Base-by-base conservation (phyloP, 257 asterid species). In the Fraxinus quadrangulata region DNA sequence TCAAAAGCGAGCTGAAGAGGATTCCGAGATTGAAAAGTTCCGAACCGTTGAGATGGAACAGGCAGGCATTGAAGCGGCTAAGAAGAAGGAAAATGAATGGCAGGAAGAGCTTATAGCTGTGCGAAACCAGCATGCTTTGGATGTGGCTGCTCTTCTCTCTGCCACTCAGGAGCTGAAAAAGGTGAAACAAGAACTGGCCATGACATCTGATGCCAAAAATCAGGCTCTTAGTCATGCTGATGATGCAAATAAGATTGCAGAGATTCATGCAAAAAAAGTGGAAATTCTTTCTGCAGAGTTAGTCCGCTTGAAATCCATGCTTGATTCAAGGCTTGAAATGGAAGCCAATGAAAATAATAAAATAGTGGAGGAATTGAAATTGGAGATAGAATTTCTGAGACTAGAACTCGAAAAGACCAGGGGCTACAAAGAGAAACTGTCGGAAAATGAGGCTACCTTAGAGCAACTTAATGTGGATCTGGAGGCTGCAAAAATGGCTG, bases 401-500 rank as follows among this genome's bases (percentile, higher is more conserved):
- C 82, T 74, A 73, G 92, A 93, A 76, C 96, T 93, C 19, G 83
- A 82, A 78, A 82, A 86, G 75, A 87, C 92, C 66, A 89, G 88
- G 76, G 26, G 37, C 59, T 73, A 77, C 65, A 87, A 89, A 90
- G 88, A 83, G 77, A 87, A 77, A 70, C 81, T 91, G 81, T 84
- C 81, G 40, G 97, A 91, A 49, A 90, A 88, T 78, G 99, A 95
- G 82, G 90, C 82, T 49, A 40, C 84, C 72, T 51, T 93, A 1
- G 97, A 91, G 85, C 91, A 95, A 84, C 94, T 93, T 77, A 93
- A 85, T 81, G 96, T 89, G 19, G 96, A 95, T 74, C 83, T 95
- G 47, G 98, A 93, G 89, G 98, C 97, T 72, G 96, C 98, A 6
- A 90, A 86, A 79, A 83, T 91, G 91, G 93, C 97, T 9, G 97